Evolutionary conservation across 1,284 basidiomycete genomes (phyloP).

Genomic region (Leccinum angustisporum): DNA sequence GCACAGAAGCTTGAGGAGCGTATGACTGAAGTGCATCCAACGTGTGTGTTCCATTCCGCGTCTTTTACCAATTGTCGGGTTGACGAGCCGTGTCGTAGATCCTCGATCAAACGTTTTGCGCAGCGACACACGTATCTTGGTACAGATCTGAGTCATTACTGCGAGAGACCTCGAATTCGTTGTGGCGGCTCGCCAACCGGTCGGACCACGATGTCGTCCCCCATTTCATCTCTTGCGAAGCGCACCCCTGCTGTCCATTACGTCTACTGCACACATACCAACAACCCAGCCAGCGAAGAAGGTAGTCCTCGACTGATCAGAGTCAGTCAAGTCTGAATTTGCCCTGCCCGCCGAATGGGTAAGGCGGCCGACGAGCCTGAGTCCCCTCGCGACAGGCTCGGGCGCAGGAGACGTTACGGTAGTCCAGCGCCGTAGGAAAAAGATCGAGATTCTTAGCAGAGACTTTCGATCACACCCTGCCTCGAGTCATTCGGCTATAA

Average conservation of each 20-base stretch:
- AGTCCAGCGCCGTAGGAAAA: slow-evolving; percentile 51
- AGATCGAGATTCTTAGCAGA: slow-evolving; percentile 29
- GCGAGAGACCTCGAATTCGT: slow-evolving; percentile 85
- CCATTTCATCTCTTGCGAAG: slow-evolving; percentile 36
- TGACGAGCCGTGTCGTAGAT: slow-evolving; percentile 46
- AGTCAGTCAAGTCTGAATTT: slow-evolving; percentile 32
- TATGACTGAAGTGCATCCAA: slow-evolving; percentile 85
- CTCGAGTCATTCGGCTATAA: no score
- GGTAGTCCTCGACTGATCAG: slow-evolving; percentile 11
- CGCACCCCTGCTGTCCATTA: slow-evolving; percentile 47
- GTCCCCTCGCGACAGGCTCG: slow-evolving; percentile 52
- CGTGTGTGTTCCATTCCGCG: slow-evolving; percentile 37
- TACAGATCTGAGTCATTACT: slow-evolving; percentile 79
- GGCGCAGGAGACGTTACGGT: slow-evolving; percentile 45
- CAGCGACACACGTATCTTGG: slow-evolving; percentile 85
- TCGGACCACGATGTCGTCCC: slow-evolving; percentile 17
- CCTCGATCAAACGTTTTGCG: slow-evolving; percentile 90
- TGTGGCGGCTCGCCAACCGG: slow-evolving; percentile 42
- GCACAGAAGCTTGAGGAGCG: slow-evolving; percentile 88
- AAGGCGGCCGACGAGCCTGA: slow-evolving; percentile 32
- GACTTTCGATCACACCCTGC: no score
- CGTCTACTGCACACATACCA: slow-evolving; percentile 33
- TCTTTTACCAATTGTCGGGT: neutral
- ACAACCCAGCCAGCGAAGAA: slow-evolving; percentile 22
- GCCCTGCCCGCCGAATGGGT: slow-evolving; percentile 54